phyloP scores from a whole-genome alignment of 768 basidiomycete species.

The Grammothele lineata region DNA sequence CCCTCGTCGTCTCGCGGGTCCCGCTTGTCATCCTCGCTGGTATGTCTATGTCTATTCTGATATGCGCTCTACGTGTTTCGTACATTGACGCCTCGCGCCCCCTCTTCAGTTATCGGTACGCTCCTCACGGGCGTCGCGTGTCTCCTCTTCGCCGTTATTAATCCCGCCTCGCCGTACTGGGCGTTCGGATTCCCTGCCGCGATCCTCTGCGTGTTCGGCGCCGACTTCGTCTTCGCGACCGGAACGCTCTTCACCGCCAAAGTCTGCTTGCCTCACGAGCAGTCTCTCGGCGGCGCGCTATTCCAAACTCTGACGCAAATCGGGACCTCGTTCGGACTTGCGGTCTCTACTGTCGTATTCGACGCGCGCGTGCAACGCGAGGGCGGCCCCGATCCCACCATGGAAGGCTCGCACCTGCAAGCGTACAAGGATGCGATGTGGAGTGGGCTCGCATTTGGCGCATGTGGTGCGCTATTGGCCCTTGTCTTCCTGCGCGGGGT shows the following conservation, averaged over 20 bases:
- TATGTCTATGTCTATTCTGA: constrained; percentile 24
- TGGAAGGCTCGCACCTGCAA: constrained; percentile 35
- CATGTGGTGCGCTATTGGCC: neutral
- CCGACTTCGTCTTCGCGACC: constrained; percentile 70
- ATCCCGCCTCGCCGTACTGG: constrained; percentile 60
- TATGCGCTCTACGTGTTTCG: neutral
- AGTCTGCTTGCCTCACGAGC: constrained; percentile 61
- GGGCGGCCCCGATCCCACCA: constrained; percentile 26
- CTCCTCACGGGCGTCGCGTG: constrained; percentile 52
- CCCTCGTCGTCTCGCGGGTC: constrained; percentile 50
- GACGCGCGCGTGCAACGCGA: constrained; percentile 35
- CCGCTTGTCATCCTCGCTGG: constrained; percentile 55
- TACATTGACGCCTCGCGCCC: neutral
- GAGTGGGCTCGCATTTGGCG: constrained; percentile 56
- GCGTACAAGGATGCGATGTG: constrained; percentile 68
- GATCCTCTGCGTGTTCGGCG: constrained; percentile 63
- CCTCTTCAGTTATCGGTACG: constrained; percentile 46
- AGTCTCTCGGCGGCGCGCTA: constrained; percentile 69
- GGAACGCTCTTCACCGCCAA: constrained; percentile 76
- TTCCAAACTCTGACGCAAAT: constrained; percentile 79
- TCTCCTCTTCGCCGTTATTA: constrained; percentile 66
- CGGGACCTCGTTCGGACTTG: constrained; percentile 66
- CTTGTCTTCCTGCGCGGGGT: constrained; percentile 1
- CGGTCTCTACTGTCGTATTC: constrained; percentile 69
- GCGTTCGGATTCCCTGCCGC: constrained; percentile 71